Evolutionary conservation across 1,139 yeast genomes (phyloP), one percentile per base, ranked within the genome.

Genomic region (Debaryomyces robertsiae): DNA sequence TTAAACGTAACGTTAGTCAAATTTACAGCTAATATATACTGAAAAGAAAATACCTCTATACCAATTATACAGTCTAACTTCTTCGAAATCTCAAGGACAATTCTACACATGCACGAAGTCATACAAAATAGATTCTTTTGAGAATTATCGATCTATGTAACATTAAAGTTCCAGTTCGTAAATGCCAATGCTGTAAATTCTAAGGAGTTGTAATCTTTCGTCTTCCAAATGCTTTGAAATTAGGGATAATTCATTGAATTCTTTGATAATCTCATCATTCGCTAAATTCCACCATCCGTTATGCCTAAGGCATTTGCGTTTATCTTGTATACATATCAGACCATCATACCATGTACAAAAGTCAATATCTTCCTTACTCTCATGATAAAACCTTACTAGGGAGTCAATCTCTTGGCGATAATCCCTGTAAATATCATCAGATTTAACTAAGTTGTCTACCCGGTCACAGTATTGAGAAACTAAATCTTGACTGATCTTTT

Each of bases 291-390:
- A 73, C 95, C 95, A 87, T 0, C 84, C 82, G 36, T 70, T 69
- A 53, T 87, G 95, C 37, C 79, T 74, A 4, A 60, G 58, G 57
- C 95, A 87, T 52, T 82, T 83, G 39, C 81, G 72, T 47, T 77
- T 78, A 39, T 85, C 93, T n/a, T 65, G 61, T 11, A 79, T 54
- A 55, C 95, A 87, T 2, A 80, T 48, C 39, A 43, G 51, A 41
- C 48, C 57, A 13, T 49, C 30, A 23, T 53, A 60, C 52, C 53
- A 52, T 9, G 48, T 54, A n/a, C 46, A 46, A 2, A 50, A 46
- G 14, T 52, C 56, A 2, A 53, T 52, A 2, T 36, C 40, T 3
- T 37, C 40, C 14, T 41, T 45, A 22, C 40, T 38, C 7, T 36
- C 34, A 14, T 36, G 29, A 34, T 44, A 40, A 33, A 35, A 45